phyloP scores from a whole-genome alignment of 1,139 yeast species.

The Hyphopichia buzzinii region DNA sequence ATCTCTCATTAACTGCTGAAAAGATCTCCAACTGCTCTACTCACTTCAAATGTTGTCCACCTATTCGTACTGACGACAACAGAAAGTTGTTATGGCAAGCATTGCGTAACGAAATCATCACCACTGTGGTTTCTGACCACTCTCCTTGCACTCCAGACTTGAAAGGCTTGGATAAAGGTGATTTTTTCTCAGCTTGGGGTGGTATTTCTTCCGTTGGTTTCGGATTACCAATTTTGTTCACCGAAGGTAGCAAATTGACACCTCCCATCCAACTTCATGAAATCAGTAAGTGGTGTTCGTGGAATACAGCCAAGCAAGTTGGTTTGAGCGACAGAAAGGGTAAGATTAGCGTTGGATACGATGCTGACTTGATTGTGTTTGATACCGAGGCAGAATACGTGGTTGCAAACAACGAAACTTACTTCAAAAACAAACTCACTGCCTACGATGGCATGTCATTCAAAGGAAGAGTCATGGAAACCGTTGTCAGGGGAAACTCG shows the following conservation, averaged over 20 bases:
- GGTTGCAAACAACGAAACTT: constrained; percentile 58
- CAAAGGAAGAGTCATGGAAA: constrained; percentile 72
- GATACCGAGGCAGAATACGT: constrained; percentile 59
- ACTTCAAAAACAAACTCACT: constrained; percentile 81
- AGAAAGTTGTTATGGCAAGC: constrained; percentile 77
- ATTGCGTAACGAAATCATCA: constrained; percentile 57
- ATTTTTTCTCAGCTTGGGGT: constrained; percentile 93
- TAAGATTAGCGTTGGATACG: constrained; percentile 64
- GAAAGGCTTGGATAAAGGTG: constrained; percentile 78
- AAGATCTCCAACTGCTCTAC: constrained; percentile 73
- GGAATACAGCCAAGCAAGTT: constrained; percentile 81
- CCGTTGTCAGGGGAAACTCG: constrained; percentile 71
- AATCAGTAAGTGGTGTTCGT: constrained; percentile 74
- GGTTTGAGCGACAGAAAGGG: constrained; percentile 79
- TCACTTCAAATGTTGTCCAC: constrained; percentile 92
- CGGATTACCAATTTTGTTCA: constrained; percentile 77
- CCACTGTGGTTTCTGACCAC: constrained; percentile 93
- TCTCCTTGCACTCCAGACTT: constrained; percentile 94
- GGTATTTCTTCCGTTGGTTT: constrained; percentile 94
- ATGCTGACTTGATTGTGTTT: constrained; percentile 84
- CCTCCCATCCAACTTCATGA: constrained; percentile 59
- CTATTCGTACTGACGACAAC: constrained; percentile 75
- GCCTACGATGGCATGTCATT: constrained; percentile 76
- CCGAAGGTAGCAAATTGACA: constrained; percentile 60
- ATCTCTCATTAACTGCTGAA: constrained; percentile 75